Base-by-base conservation (phyloP, 2,329 filamentous ascomycete species). In the Juglanconis oblonga region DNA sequence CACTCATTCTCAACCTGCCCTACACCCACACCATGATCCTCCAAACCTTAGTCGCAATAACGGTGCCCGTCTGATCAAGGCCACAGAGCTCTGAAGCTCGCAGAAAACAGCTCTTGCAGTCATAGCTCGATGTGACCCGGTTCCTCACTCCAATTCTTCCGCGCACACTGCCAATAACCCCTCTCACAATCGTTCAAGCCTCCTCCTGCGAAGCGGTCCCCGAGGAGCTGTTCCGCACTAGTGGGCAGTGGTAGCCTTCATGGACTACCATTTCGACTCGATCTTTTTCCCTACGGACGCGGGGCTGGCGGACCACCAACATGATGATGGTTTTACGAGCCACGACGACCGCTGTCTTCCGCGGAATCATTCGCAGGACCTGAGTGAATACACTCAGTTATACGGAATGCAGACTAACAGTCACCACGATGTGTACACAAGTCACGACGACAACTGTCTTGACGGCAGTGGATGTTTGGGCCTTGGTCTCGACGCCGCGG, bases 391-490 rank as follows among this genome's bases (percentile, higher is more conserved):
- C 10, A 13, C 38, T 13, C 11, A 13, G 4, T 42, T 42, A 11
- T 42, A 13, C 38, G 38, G 38, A 42, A 14, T 14, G 4, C 38
- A 42, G 38, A 42, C 38, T 7, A 42, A 10, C 38, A 42, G 10
- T 10, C 42, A 55, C 33, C 33, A 49, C 17, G 44, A 47, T 29
- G 59, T 59, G 29, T 58, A 55, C 29, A 44, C 51, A 32, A 57
- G 58, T 32, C 63, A 64, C 44, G 63, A 64, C 31, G 61, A 63
- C 56, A 55, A 36, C 14, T 64, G 63, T 51, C 50, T 64, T 29
- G 62, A 59, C 14, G 52, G 59, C 11, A 57, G 29, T 33, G 61
- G 62, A 10, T 63, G 63, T 48, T 48, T 54, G 31, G 44, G 57
- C 10, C 61, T 63, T 17, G 63, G 62, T 33, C 55, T 63, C 52